Conservation (phyloP, 108 stramenopile genomes). For the Epithemia pelagica region DNA sequence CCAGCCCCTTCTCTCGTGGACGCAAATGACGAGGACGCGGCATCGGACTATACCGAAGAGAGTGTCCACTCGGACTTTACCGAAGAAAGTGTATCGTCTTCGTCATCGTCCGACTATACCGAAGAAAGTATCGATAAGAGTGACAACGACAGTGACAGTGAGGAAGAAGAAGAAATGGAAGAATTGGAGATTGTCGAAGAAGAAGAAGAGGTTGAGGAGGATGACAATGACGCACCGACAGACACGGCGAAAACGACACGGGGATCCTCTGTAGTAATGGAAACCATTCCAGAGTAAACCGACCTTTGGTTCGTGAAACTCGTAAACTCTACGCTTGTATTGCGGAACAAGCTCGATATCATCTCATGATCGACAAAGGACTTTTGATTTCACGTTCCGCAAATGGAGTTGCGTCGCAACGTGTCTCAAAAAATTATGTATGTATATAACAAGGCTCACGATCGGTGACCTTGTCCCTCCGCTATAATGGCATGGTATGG, state of each 20-base stretch:
- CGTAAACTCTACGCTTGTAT: too few relatives aligned
- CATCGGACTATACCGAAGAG: neutral
- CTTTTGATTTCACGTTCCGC: too few relatives aligned
- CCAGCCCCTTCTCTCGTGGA: too few relatives aligned
- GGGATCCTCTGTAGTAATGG: neutral
- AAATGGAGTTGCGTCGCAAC: too few relatives aligned
- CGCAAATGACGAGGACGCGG: neutral
- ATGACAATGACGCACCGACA: neutral
- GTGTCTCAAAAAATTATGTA: too few relatives aligned
- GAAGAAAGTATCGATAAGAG: neutral
- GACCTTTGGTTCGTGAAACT: too few relatives aligned
- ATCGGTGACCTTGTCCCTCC: too few relatives aligned
- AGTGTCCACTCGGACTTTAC: neutral
- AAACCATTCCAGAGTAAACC: neutral
- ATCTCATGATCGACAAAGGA: too few relatives aligned
- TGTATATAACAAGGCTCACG: too few relatives aligned
- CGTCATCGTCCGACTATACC: neutral
- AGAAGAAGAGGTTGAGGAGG: neutral
- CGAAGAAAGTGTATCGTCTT: neutral
- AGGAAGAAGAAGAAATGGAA: neutral
- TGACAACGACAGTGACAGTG: neutral
- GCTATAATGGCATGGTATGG: too few relatives aligned
- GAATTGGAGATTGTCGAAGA: neutral
- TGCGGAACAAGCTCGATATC: too few relatives aligned
- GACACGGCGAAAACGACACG: neutral